Percentiles rank a stretch among this genome's conserved stretches.
These are phyloP conservation scores for Mycena floridula DNA, from an alignment of 768 basidiomycete species.

Conservation along the genomic window DNA sequence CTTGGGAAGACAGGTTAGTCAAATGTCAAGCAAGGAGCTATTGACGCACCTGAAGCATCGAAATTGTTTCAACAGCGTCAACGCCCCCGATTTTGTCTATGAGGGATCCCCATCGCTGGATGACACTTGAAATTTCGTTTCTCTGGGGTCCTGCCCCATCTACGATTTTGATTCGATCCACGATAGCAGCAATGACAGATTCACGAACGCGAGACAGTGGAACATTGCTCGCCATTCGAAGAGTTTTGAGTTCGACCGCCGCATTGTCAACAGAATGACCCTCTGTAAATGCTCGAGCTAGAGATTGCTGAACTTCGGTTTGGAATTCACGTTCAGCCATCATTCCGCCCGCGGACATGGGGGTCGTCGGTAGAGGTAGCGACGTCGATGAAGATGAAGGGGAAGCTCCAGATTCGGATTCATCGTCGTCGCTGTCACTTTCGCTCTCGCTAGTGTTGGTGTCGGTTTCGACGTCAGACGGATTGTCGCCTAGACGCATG, in stretches of 20 bases:
- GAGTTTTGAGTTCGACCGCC: conserved; percentile 88
- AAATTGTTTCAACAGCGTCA: conserved; percentile 75
- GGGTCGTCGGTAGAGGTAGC: conserved; percentile 32
- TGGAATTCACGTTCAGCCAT: conserved; percentile 65
- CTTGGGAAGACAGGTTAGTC: neutral
- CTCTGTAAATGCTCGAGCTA: conserved; percentile 90
- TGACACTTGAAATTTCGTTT: conserved; percentile 54
- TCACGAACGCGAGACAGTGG: conserved; percentile 79
- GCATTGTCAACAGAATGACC: conserved; percentile 91
- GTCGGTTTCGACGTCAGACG: conserved; percentile 57
- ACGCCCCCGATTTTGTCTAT: conserved; percentile 78
- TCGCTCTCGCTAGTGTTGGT: conserved; percentile 56
- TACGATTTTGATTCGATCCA: conserved; percentile 62
- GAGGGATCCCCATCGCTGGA: conserved; percentile 77
- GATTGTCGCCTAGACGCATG: conserved; percentile 68
- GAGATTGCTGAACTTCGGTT: conserved; percentile 71
- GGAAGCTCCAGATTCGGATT: conserved; percentile 26
- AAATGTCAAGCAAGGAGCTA: neutral
- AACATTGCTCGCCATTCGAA: conserved; percentile 96
- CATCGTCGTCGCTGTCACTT: conserved; percentile 41
- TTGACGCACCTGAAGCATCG: conserved; percentile 63
- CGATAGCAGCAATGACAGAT: conserved; percentile 81
- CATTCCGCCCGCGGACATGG: conserved; percentile 29
- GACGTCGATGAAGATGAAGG: conserved; percentile 47
- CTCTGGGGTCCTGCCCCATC: conserved; percentile 58